Evolutionary conservation across 1,284 basidiomycete species (phyloP), one percentile per base, ranked within the genome.

Genomic region (Moniliophthora roreri): DNA sequence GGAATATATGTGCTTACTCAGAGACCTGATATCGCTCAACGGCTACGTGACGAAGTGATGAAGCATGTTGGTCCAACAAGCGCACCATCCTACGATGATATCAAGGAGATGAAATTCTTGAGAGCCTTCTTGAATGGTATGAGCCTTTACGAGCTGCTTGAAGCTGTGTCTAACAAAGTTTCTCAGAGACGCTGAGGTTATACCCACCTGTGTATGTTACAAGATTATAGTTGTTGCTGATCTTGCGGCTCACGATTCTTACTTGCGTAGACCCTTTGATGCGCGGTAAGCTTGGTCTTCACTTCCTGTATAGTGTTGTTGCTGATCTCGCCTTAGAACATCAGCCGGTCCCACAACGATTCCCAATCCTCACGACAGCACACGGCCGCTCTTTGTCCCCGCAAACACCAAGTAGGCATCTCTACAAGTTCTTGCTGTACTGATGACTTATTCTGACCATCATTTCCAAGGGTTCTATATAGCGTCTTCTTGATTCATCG

Each of bases 1-100:
- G 63, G 66, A 3, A 60, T 75, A 4, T 81, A 81, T 60, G 69
- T 76, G 61, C 70, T 82, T 21, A 66, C 78, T 0, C 62, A 72
- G 48, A 66, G 80, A 58, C 76, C 77, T 3, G 52, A 69, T 4
- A 66, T 79, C 18, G 59, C 72, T 13, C 44, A 58, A 3, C 62
- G 64, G 8, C 65, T 80, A 3, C 71, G 76, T 6, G 57, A 66
- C 6, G 80, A 81, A 56, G 69, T 82, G 36, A 56, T 77, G 9
- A 58, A 66, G 9, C 62, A 67, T 8, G 64, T 80, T 1, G 77
- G 76, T 0, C 56, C 65, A 10, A 66, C 41, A 4, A 45, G 52
- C 13, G 40, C 56, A 9, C 70, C 73, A 3, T 67, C 65, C 0
- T 66, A 62, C 44, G 66, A 71, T 6, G 63, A 68, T 35, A 55